Conservation (phyloP, 1,284 basidiomycete species). For the Pisolithus thermaeus region DNA sequence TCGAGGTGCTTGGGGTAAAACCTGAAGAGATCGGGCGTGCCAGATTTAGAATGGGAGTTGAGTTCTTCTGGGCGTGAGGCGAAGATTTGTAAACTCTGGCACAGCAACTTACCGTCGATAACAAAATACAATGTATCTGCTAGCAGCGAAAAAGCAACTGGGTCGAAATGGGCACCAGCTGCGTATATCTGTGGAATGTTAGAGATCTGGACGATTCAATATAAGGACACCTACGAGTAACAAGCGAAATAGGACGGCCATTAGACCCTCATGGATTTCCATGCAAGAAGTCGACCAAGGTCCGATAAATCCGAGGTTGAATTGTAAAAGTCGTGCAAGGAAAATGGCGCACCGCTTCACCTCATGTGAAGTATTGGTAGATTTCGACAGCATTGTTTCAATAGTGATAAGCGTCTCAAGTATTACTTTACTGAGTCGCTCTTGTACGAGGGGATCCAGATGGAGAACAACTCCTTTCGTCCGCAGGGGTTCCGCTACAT, state of each 20-base stretch:
- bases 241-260: slow-evolving; percentile 45
- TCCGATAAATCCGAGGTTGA: slow-evolving; percentile 59
- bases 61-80: slow-evolving; percentile 42
- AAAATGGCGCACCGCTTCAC: slow-evolving; percentile 39
- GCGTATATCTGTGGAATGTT: slow-evolving; percentile 41
- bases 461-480: slow-evolving; percentile 37
- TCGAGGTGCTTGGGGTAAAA: slow-evolving; percentile 51
- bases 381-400: slow-evolving; percentile 30
- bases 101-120: slow-evolving; percentile 54
- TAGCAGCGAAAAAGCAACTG: slow-evolving; percentile 56
- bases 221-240: slow-evolving; percentile 43
- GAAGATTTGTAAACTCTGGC: background rate
- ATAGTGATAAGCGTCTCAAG: slow-evolving; percentile 39
- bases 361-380: slow-evolving; percentile 10
- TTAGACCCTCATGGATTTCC: slow-evolving; percentile 40
- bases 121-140: slow-evolving; percentile 70
- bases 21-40: slow-evolving; percentile 49
- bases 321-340: slow-evolving; percentile 63
- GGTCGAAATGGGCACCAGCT: slow-evolving; percentile 43
- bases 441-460: slow-evolving; percentile 50
- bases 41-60: slow-evolving; percentile 49
- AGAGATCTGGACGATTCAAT: slow-evolving; percentile 1
- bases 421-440: slow-evolving; percentile 46
- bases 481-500: slow-evolving; percentile 61
- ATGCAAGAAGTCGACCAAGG: slow-evolving; percentile 52